Evolutionary conservation across 768 basidiomycete species (phyloP), one percentile per base, ranked within the genome.

Genomic region (Phlebiopsis flavidoalba): DNA sequence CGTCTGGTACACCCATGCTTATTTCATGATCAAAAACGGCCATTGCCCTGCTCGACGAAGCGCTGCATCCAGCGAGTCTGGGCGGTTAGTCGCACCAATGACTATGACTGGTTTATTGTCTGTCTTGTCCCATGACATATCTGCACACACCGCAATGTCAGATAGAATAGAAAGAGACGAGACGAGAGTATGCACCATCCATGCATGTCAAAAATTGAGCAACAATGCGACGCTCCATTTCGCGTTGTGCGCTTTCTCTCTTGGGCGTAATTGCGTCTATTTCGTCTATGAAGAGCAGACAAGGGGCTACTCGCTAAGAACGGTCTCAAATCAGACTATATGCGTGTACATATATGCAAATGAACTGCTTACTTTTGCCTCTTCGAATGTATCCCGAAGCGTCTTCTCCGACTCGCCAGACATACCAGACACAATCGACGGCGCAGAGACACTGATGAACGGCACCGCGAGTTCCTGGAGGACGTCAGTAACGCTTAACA

Each of bases 391-490:
- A 69, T 98, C 96, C 47, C 97, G 78, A 5, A 99, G 76, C 0
- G 94, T 95, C 77, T 96, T 98, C 71, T 99, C 97, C 0, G 93
- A 95, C 73, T 99, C 97, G 50, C 97, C 97, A 0, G 94, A 97
- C 94, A 98, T 97, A 0, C 97, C 96, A 1, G 92, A 95, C 8
- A 99, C 94, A 60, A 99, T 89, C 0, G 92, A 93, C 0, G 97
- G 97, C 0, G 96, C 96, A 3, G 96, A 96, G 62, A 99, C 87
- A 54, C 78, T 91, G 64, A 99, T 95, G 70, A 99, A 98, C 0
- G 96, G 95, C 1, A 96, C 79, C 2, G 87, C 89, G 3, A 98
- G 81, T 78, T 98, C 95, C 95, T 97, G 65, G 14, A 48, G 40
- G 10, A 11, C 33, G 22, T 33, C 5, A 53, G 52, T 21, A 24